Evolutionary conservation across 352 stramenopile genomes (phyloP), one percentile per base, ranked within the genome.

Genomic region (Aphanomyces euteiches): DNA sequence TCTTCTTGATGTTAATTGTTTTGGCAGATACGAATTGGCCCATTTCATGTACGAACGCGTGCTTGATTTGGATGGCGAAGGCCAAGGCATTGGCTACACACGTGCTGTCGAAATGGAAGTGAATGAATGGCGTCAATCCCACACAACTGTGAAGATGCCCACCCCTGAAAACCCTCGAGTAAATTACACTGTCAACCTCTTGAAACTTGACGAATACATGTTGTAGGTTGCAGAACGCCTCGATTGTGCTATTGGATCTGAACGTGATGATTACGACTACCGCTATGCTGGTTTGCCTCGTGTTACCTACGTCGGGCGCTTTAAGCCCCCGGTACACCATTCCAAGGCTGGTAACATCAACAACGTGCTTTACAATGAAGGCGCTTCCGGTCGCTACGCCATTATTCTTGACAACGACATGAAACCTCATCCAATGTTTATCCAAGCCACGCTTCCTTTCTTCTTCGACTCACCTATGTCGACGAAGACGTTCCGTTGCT

Each of bases 401-500:
- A 85, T 92, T 54, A 92, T 92, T 54, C 69, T 92, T 41, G 84
- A 92, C 74, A 90, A 90, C 72, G 84, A 92, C 72, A 92, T 92
- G 84, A 90, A 90, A 75, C 82, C 82, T 5, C 82, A 90, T 70
- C 78, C 83, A 66, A 88, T 90, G 82, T 90, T 90, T 72, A 78
- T 90, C 53, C 82, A 90, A 68, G 82, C 82, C 0, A 84, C 78
- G 38, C 73, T 90, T 15, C 82, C 82, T 0, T 90, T 90, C 74
- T 90, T 90, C 67, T 90, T 90, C 61, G 83, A 88, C 68, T 74
- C 67, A 5, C 83, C 83, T 15, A 75, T 85, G 72, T 89, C 82
- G 73, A 83, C 83, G 54, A 89, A 89, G 75, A 85, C 87, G 48
- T 83, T 75, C 41, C 78, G 77, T 7, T 90, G 81, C 66, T 78